These are phyloP conservation scores for Senecio squalidus DNA, from an alignment of 140 eudicot genomes.

Conservation along the genomic window DNA sequence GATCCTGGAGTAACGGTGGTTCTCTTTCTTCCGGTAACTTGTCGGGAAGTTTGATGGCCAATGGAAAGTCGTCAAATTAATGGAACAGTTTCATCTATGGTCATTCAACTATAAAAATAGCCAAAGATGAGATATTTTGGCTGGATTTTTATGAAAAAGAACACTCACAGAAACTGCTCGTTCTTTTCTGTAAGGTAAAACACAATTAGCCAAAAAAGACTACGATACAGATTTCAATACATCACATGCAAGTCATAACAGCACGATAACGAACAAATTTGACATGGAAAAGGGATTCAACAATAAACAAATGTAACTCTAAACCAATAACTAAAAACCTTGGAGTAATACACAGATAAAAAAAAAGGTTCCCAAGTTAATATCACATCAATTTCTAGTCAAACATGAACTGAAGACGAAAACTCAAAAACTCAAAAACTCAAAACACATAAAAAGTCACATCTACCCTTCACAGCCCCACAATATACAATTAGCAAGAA, in stretches of 20 bases:
- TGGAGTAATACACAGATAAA: constrained; percentile 16
- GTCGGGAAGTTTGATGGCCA: too few relatives aligned
- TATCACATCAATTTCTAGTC: constrained; percentile 16
- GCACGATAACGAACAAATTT: constrained; percentile 11
- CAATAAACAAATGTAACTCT: constrained; percentile 30
- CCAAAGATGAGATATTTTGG: neutral
- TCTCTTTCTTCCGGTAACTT: too few relatives aligned
- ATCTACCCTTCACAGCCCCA: constrained; percentile 20
- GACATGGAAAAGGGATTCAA: constrained; percentile 11
- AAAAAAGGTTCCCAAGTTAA: constrained; percentile 5
- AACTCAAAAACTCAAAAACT: constrained; percentile 9
- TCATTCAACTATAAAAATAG: too few relatives aligned
- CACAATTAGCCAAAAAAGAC: neutral
- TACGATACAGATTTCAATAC: constrained; percentile 18
- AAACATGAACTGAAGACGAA: constrained; percentile 18
- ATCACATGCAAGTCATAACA: constrained; percentile 19
- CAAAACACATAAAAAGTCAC: constrained; percentile 33
- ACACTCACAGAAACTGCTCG: too few relatives aligned
- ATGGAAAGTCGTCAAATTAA: too few relatives aligned
- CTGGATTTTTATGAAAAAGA: neutral
- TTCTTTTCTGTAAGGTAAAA: neutral
- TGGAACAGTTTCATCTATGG: too few relatives aligned
- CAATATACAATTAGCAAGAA: constrained; percentile 31
- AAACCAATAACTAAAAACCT: constrained; percentile 20
- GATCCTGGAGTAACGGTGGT: too few relatives aligned